Evolutionary conservation across 768 basidiomycete genomes (phyloP).

Genomic region (Naganishia vaughanmartiniae): DNA sequence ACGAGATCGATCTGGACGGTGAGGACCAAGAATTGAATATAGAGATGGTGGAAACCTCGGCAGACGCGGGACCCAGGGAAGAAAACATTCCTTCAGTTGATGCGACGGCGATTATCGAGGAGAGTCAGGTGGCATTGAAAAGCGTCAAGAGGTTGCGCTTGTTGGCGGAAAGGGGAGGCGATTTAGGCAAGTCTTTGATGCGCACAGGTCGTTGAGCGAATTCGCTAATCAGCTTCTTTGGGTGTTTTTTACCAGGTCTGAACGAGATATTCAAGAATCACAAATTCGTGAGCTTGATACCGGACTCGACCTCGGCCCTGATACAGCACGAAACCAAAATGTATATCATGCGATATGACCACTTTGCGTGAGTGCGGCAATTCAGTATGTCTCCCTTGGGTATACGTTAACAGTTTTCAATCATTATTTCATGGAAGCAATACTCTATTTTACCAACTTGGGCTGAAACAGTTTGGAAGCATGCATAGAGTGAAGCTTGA

Average conservation of each 20-base stretch:
- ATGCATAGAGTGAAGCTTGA: constrained; percentile 73
- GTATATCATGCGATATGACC: constrained; percentile 81
- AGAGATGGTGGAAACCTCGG: constrained; percentile 49
- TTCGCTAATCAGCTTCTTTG: neutral
- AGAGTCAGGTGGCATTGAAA: constrained; percentile 48
- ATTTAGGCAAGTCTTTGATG: constrained; percentile 62
- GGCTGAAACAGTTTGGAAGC: constrained; percentile 83
- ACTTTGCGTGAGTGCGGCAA: constrained; percentile 67
- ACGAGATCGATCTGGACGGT: constrained; percentile 58
- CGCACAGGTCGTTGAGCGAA: neutral
- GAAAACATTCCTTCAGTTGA: neutral
- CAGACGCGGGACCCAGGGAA: neutral
- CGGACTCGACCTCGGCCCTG: constrained; percentile 69
- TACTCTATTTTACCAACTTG: constrained; percentile 91
- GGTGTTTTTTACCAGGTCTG: constrained; percentile 61
- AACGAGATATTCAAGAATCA: constrained; percentile 80
- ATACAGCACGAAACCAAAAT: constrained; percentile 84
- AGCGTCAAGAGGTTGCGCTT: constrained; percentile 70
- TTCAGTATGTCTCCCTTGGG: neutral
- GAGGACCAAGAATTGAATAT: constrained; percentile 52
- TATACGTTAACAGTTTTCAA: neutral
- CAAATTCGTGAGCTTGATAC: constrained; percentile 88
- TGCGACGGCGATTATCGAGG: constrained; percentile 55
- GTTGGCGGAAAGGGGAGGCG: constrained; percentile 62
- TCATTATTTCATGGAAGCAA: constrained; percentile 61